These are phyloP conservation scores for Kazachstania africana DNA, from an alignment of 805 yeast genomes.

Conservation along the genomic window DNA sequence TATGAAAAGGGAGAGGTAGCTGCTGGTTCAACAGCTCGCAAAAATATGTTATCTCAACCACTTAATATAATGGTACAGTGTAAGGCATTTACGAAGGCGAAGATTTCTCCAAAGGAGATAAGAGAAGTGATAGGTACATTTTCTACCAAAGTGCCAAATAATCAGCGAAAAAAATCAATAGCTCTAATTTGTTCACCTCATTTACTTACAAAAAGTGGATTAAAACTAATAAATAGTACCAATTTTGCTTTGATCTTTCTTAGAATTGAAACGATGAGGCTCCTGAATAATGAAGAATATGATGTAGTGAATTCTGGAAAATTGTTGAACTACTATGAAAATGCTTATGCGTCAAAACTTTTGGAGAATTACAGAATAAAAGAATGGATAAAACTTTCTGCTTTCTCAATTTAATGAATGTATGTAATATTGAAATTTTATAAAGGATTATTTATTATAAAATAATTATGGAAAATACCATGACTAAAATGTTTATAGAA, in stretches of 20 bases:
- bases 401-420: too few relatives aligned
- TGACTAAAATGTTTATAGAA: too few relatives aligned
- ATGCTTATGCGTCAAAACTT: conserved; percentile 18
- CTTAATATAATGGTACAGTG: conserved; percentile 23
- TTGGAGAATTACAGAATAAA: conserved; percentile 18
- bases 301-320: conserved; percentile 19
- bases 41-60: conserved; percentile 4
- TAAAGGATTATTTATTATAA: too few relatives aligned
- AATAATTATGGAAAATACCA: too few relatives aligned
- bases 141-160: conserved; percentile 10
- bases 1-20: conserved; percentile 8
- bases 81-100: conserved; percentile 19
- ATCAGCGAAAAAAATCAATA: conserved; percentile 12
- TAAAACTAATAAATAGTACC: conserved; percentile 18
- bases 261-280: conserved; percentile 16
- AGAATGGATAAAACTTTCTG: conserved; percentile 18
- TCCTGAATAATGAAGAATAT: conserved; percentile 6
- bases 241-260: conserved; percentile 22
- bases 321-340: conserved; percentile 23
- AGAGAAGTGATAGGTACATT: conserved; percentile 25
- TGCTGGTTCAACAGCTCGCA: not conserved
- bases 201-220: conserved; percentile 20
- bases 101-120: conserved; percentile 22
- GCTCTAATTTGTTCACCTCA: conserved; percentile 25
- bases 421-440: too few relatives aligned